Percentiles rank a stretch among this genome's conserved stretches.
Conservation (phyloP, 1,139 yeast species). For the Yamadazyma dushanensis region DNA sequence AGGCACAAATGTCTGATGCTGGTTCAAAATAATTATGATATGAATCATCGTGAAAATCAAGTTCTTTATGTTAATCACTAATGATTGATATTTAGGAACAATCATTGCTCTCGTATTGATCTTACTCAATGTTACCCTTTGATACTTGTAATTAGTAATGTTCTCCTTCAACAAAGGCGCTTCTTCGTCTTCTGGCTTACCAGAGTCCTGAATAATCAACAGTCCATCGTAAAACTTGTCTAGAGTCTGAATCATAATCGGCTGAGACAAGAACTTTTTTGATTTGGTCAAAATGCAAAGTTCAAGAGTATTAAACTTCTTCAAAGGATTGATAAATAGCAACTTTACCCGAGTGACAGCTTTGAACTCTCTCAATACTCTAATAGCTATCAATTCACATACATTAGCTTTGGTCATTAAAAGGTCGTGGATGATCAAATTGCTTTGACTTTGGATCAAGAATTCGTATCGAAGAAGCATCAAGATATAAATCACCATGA, state of each 20-base stretch:
- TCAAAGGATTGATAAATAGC: slow-evolving; percentile 46
- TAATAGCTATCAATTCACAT: slow-evolving; percentile 56
- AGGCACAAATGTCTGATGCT: slow-evolving; percentile 17
- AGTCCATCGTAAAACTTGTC: slow-evolving; percentile 58
- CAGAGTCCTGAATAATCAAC: slow-evolving; percentile 24
- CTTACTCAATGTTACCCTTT: slow-evolving; percentile 29
- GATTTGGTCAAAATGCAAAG: slow-evolving; percentile 55
- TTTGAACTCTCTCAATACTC: slow-evolving; percentile 52
- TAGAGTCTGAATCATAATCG: slow-evolving; percentile 50
- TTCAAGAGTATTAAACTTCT: slow-evolving; percentile 51
- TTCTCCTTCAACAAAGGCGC: slow-evolving; percentile 21
- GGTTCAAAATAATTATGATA: slow-evolving; percentile 30
- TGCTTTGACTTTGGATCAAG: slow-evolving; percentile 47
- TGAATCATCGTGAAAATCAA: slow-evolving; percentile 34
- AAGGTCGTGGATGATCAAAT: slow-evolving; percentile 50
- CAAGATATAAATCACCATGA: slow-evolving; percentile 32
- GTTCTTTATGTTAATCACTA: slow-evolving; percentile 41
- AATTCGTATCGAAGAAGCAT: slow-evolving; percentile 43
- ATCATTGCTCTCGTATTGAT: slow-evolving; percentile 32
- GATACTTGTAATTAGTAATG: slow-evolving; percentile 38
- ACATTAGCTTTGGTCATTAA: slow-evolving; percentile 52
- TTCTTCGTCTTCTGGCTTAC: slow-evolving; percentile 30
- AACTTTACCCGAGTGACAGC: slow-evolving; percentile 45
- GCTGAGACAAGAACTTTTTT: slow-evolving; percentile 56
- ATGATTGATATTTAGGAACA: slow-evolving; percentile 46